Evolutionary conservation across 441 rosid species (phyloP), one percentile per base, ranked within the genome.

Genomic region (Arabidopsis hybrid): DNA sequence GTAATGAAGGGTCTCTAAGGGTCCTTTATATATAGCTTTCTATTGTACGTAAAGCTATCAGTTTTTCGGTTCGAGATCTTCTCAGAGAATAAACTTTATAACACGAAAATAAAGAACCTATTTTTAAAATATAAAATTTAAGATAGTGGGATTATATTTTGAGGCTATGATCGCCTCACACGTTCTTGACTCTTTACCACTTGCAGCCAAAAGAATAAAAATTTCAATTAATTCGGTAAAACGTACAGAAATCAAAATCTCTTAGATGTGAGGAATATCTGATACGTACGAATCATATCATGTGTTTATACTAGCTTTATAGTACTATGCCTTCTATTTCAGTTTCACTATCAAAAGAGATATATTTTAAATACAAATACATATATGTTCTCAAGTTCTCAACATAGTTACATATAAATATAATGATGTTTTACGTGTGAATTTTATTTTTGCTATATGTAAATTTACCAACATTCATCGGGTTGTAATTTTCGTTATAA

Each of bases 11-110:
- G 65, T 53, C 46, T 53, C 8, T 32, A 55, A 64, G 65, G 4
- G 13, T 56, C 32, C 50, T 56, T 45, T 65, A 43, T 73, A 56
- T 69, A 65, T 65, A 73, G 63, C 12, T 65, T 47, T 46, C 35
- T 65, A 56, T 45, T 18, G 71, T 26, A 64, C 50, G 51, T 36
- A 55, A 53, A 18, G 46, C 29, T 72, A 14, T 60, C 38, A 47
- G 4, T 35, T 62, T 53, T 32, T 17, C 21, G 17, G 13, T 65
- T 50, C 35, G 16, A 53, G 36, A 5, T 65, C 18, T 16, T 61
- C 60, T 49, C 16, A 62, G 58, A 64, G 50, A 72, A 64, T 55
- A 45, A 50, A 55, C 34, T 55, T 45, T 57, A 45, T 38, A 12
- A 34, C 50, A 36, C 29, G 40, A 36, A 45, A 43, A 18, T 2